phyloP scores from a whole-genome alignment of 2,329 filamentous ascomycete genomes.

The Fusarium sp. region DNA sequence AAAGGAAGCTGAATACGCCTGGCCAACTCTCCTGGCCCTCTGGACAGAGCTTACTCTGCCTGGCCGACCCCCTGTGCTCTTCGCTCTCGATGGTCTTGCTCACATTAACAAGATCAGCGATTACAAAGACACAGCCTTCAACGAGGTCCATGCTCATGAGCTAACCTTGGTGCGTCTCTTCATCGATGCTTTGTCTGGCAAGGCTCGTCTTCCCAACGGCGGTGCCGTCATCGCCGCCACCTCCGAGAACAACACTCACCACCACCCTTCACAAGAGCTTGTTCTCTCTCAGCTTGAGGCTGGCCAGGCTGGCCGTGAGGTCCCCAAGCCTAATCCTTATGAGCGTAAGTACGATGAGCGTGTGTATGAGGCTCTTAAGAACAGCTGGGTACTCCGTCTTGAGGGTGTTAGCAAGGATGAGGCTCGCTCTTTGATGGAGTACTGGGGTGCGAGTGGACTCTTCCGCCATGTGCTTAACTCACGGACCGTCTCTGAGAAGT shows the following conservation, averaged over 20 bases:
- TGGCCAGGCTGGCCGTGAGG: slow-evolving; percentile 51
- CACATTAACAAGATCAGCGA: slow-evolving; percentile 83
- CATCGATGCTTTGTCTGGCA: slow-evolving; percentile 75
- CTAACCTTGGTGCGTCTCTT: slow-evolving; percentile 82
- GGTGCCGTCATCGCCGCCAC: slow-evolving; percentile 82
- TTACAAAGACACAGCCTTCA: slow-evolving; percentile 78
- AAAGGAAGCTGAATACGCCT: slow-evolving; percentile 81
- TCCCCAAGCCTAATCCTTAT: slow-evolving; percentile 65
- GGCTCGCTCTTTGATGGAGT: slow-evolving; percentile 86
- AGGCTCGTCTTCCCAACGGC: slow-evolving; percentile 72
- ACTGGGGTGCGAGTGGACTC: slow-evolving; percentile 89
- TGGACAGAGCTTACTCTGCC: slow-evolving; percentile 79
- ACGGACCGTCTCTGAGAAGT: slow-evolving; percentile 80
- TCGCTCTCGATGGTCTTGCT: slow-evolving; percentile 81
- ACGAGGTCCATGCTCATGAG: slow-evolving; percentile 87
- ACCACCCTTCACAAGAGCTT: slow-evolving; percentile 75
- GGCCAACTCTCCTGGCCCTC: slow-evolving; percentile 82
- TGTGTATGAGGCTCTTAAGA: slow-evolving; percentile 65
- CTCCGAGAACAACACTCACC: slow-evolving; percentile 76
- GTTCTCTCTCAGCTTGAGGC: slow-evolving; percentile 70
- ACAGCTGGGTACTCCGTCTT: slow-evolving; percentile 67
- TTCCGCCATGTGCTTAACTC: slow-evolving; percentile 78
- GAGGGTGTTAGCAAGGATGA: slow-evolving; percentile 79
- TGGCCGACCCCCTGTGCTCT: slow-evolving; percentile 71
- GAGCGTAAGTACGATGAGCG: slow-evolving; percentile 68